Base-by-base conservation (phyloP, 2,329 filamentous ascomycete species). In the Penicillium sp. region DNA sequence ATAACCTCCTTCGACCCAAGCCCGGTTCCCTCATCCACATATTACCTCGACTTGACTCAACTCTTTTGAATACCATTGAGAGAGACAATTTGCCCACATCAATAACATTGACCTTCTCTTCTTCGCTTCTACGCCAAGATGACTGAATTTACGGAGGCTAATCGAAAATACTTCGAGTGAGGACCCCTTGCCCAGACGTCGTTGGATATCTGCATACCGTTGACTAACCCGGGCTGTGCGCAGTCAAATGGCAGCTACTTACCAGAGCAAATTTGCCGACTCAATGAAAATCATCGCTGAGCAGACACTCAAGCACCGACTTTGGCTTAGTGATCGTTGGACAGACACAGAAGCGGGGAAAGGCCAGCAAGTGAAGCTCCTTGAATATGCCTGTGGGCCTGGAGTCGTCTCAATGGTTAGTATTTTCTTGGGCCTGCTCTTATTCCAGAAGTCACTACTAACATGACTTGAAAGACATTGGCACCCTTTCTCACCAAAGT, bases 351-450 rank as follows among this genome's bases (percentile, higher is more conserved):
- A 69, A 42, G 59, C 66, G 10, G 70, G 66, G n/a, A 70, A 70
- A 25, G 70, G 65, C 19, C 68, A 71, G 28, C 66, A 69, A 35
- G 59, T 86, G 45, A 82, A 83, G 49, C 76, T 92, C 22, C 79
- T 93, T 1, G 90, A 93, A 72, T 93, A 93, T 75, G 90, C 90
- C 16, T 93, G 90, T 71, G 90, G 90, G 8, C 88, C 88, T 6
- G 89, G 89, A 2, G 75, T 85, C 57, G 80, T 91, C 64, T 89
- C 88, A 13, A 82, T 84, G 73, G 88, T 89, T 14, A 37, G 53
- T 4, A 7, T 38, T 4, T 11, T 6, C 10, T 25, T 35, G 11
- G 4, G 6, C 16, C 82, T 76, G 22, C 13, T 22, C 11, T 0
- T n/a, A 8, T 35, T 16, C 25, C n/a, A 19, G 7, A 40, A 55